Base-by-base conservation (phyloP, 768 basidiomycete species). In the Suillus alpinus region DNA sequence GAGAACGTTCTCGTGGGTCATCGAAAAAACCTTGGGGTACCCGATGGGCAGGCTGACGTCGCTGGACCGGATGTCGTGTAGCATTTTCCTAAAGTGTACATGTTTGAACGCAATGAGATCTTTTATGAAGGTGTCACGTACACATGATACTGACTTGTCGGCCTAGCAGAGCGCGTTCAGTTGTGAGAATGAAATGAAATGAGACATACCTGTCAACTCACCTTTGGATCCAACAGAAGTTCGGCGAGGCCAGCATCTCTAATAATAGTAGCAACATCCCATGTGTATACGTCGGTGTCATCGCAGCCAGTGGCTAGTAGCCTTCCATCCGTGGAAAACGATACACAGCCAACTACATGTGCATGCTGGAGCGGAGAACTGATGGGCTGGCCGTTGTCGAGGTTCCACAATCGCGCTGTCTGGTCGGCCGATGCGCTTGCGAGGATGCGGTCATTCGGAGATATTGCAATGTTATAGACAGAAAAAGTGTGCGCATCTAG, bases 401-500 rank as follows among this genome's bases (percentile, higher is more conserved):
- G 29, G 40, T 63, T 46, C 63, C 62, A 64, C 8, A 64, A 26
- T 13, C 44, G 47, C 16, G 63, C 34, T 23, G 56, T 49, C 6
- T 46, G 32, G 47, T 67, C 63, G 6, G 14, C 1, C 8, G 63
- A 67, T 3, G 58, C 58, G 40, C 62, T 67, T 10, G 59, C 64
- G 34, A 68, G 57, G 10, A 50, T n/a, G n/a, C 20, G 23, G 13
- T 64, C 67, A 62, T 68, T 63, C 12, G 59, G 64, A 1, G 69
- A 65, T 53, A 69, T 63, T 1, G 66, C 65, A 29, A 72, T 41
- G 36, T 61, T 14, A 16, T 44, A 37, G 57, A 58, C 6, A 73
- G 61, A 2, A 44, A 34, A 46, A 36, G 39, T 40, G 39, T 40
- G 39, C 16, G 0, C 14, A 6, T 16, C 39, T 5, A 40, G 5